Evolutionary conservation across 495 filamentous ascomycete genomes (phyloP), one percentile per base, ranked within the genome.

Genomic region (Hypoxylon lienhwacheense): DNA sequence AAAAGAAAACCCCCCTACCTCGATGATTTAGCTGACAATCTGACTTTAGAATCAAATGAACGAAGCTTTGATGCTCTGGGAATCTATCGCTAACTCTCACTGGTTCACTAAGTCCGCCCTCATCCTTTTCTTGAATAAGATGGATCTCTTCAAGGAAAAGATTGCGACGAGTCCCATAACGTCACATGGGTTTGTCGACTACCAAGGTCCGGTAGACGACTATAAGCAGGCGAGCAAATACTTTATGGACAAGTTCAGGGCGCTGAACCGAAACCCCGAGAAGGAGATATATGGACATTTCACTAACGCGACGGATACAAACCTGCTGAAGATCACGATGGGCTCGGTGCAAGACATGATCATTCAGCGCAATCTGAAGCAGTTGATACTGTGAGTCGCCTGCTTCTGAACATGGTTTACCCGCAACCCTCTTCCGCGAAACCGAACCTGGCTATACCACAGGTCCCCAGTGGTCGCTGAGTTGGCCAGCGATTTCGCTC

Each of bases 51-150:
- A 98, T 66, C 93, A 97, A 92, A 98, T 98, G 93, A 92, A 96
- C 72, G 93, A 98, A 73, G 95, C 93, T 3, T 80, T 98, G 53
- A 97, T 96, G 85, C 81, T 98, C 12, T 98, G 96, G 73, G 93
- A 98, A 72, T 95, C 90, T 7, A 91, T 98, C 60, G 90, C 90
- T 66, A 97, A 97, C 66, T 95, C 91, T 16, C 87, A 95, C 63
- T 98, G 95, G 92, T 98, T 98, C 73, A 87, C 90, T 61, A 89
- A 88, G 59, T 95, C 93, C 32, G 87, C 93, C 12, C 89, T 98
- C 64, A 98, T 98, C 55, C 82, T 98, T 29, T 98, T 98, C 77
- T 79, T 98, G 48, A 98, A 98, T 84, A 98, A 98, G 80, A 96
- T 96, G 72, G 93, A 98, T 73, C 81, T 97, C 11, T 98, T 98